A percentile compares a stretch with the other conserved stretches of the same genome.
These are phyloP conservation scores for Mycothermus thermophilus DNA, from an alignment of 495 filamentous ascomycete species.

Conservation along the genomic window DNA sequence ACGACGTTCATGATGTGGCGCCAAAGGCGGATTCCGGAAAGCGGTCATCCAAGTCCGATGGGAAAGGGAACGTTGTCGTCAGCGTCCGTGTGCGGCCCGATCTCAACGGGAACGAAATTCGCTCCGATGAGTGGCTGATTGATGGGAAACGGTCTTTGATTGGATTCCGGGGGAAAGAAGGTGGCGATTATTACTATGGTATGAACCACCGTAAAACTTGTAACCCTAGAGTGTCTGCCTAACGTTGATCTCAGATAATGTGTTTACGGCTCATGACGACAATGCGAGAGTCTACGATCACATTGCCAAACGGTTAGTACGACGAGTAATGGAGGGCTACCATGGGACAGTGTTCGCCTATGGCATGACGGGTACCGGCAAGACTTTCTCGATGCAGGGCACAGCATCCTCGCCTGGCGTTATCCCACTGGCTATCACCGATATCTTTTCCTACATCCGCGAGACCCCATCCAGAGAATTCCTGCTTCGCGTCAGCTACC, in stretches of 20 bases:
- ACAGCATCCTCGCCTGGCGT: conserved; percentile 94
- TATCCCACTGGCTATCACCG: conserved; percentile 91
- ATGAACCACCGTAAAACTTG: conserved; percentile 26
- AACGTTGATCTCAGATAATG: conserved; percentile 67
- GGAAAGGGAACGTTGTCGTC: conserved; percentile 89
- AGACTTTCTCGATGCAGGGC: conserved; percentile 98
- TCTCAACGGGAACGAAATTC: conserved; percentile 43
- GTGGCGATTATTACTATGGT: conserved; percentile 90
- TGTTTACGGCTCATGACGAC: conserved; percentile 82
- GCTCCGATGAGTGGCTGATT: conserved; percentile 71
- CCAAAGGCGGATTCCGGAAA: conserved; percentile 28
- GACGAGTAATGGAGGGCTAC: conserved; percentile 97
- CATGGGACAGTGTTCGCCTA: conserved; percentile 98
- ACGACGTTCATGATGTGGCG: conserved; percentile 47
- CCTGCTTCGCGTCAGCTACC: conserved; percentile 87
- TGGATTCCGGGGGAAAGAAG: conserved; percentile 73
- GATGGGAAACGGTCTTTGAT: conserved; percentile 74
- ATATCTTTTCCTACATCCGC: conserved; percentile 97
- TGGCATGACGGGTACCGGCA: conserved; percentile 97
- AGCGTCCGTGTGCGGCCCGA: conserved; percentile 90
- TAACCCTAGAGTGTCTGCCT: no score
- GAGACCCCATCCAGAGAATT: conserved; percentile 94
- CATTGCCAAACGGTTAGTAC: conserved; percentile 82
- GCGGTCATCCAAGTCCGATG: conserved; percentile 41
- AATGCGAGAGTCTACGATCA: conserved; percentile 91